Conservation (phyloP, 2,329 filamentous ascomycete genomes). For the Paecilomyces niveus region DNA sequence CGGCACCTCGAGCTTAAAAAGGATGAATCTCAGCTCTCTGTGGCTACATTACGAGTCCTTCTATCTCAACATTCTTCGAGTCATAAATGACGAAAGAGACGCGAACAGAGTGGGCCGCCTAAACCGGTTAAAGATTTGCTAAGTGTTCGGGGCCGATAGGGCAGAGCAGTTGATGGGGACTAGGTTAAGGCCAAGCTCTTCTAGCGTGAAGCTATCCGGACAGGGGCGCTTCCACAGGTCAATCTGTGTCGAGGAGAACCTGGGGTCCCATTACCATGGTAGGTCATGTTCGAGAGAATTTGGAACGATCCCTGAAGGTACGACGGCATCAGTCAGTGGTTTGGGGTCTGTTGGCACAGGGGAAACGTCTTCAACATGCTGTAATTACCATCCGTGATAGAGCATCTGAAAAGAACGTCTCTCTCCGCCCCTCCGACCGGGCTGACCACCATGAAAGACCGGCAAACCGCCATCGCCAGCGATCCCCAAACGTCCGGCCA, state of each 20-base stretch:
- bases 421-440: not conserved
- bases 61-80: not conserved
- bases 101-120: not conserved
- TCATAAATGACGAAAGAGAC: not conserved
- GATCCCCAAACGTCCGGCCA: not conserved
- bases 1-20: not conserved
- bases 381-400: not conserved
- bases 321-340: not conserved
- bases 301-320: not conserved
- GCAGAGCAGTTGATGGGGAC: not conserved
- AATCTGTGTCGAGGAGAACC: not conserved
- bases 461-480: not conserved
- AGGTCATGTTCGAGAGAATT: not conserved
- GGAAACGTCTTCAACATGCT: not conserved
- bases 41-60: not conserved
- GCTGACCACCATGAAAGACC: not conserved
- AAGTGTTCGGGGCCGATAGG: not conserved
- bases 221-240: not conserved
- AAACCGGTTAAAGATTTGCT: not conserved
- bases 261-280: not conserved
- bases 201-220: not conserved
- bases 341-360: not conserved
- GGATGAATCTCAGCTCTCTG: not conserved
- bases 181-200: not conserved
- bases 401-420: not conserved